phyloP scores from a whole-genome alignment of 148 eudicot genomes.

The Vaccinium corymbosum region DNA sequence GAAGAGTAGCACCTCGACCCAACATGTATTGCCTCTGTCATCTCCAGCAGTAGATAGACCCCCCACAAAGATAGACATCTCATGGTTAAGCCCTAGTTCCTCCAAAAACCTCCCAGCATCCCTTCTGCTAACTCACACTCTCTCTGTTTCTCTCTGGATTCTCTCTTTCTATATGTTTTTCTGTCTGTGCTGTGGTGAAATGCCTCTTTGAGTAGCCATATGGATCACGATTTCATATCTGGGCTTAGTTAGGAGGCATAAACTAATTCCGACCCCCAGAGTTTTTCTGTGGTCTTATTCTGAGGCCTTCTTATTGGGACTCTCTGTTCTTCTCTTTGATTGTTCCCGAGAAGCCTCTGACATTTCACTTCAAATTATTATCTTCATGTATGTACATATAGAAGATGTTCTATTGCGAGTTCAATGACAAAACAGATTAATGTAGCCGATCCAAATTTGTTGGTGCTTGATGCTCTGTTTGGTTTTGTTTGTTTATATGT shows the following conservation, averaged over 20 bases:
- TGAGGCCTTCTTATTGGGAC: background rate
- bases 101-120: background rate
- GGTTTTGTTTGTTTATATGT: background rate
- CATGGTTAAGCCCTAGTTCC: background rate
- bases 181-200: background rate
- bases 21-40: too few species aligned
- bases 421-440: too few species aligned
- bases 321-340: background rate
- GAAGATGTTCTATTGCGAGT: too few species aligned
- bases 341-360: conserved; percentile 3
- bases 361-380: background rate
- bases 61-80: background rate
- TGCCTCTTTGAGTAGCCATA: conserved; percentile 5
- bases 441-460: too few species aligned
- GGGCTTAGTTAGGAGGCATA: conserved; percentile 11
- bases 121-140: background rate
- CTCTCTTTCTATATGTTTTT: background rate
- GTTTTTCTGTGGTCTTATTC: conserved; percentile 1
- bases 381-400: too few species aligned
- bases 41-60: background rate
- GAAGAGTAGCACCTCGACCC: too few species aligned
- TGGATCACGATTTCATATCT: background rate
- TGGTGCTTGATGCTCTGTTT: too few species aligned
- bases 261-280: background rate
- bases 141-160: background rate